phyloP scores from a whole-genome alignment of 2,329 filamentous ascomycete species.

The Onygena corvina region DNA sequence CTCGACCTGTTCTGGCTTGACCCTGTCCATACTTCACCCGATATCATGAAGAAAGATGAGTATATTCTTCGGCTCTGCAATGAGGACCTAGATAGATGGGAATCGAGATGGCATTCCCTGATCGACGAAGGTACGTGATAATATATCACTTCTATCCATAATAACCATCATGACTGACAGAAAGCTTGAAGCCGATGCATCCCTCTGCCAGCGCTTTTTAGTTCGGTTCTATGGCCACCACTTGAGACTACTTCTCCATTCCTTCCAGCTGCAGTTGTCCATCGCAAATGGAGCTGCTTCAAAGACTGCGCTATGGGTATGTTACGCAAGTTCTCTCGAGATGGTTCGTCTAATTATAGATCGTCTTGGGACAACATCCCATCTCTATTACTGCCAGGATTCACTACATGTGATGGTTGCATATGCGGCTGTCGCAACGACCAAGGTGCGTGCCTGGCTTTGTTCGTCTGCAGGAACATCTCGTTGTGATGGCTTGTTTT shows the following conservation, averaged over 20 bases:
- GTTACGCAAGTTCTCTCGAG: constrained; percentile 22
- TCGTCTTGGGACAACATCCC: constrained; percentile 19
- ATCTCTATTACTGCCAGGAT: constrained; percentile 33
- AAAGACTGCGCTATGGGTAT: constrained; percentile 19
- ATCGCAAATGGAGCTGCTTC: constrained; percentile 18
- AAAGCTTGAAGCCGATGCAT: constrained; percentile 12
- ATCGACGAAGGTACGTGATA: constrained; percentile 15
- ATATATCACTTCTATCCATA: background rate
- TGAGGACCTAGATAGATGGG: constrained; percentile 16
- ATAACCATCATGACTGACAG: background rate
- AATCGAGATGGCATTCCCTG: constrained; percentile 15
- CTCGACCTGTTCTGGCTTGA: constrained; percentile 20
- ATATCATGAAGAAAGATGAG: constrained; percentile 15
- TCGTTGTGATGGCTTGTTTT: background rate
- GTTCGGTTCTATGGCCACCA: constrained; percentile 32
- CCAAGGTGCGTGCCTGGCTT: constrained; percentile 20
- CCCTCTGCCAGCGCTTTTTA: constrained; percentile 28
- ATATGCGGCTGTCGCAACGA: constrained; percentile 31
- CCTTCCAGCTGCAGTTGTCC: constrained; percentile 26
- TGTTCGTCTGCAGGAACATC: too few relatives aligned
- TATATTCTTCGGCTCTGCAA: constrained; percentile 16
- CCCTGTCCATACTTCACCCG: constrained; percentile 11
- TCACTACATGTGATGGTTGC: constrained; percentile 35
- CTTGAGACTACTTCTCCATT: constrained; percentile 29
- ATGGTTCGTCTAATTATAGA: constrained; percentile 26